phyloP scores from a whole-genome alignment of 179 eudicot species.

The Beta lomatogona region DNA sequence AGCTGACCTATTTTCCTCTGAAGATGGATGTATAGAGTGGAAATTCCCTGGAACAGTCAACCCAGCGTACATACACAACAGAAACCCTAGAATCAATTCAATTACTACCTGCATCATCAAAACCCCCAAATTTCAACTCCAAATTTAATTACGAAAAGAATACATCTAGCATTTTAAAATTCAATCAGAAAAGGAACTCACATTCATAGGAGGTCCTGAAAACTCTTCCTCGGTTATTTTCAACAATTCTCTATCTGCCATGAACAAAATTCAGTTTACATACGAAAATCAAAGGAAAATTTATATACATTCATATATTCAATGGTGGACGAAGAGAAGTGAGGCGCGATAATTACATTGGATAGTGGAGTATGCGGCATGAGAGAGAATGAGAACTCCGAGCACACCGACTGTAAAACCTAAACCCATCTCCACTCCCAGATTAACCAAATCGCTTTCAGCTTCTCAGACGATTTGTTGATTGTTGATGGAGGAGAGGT shows the following conservation, averaged over 20 bases:
- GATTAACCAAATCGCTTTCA: neutral
- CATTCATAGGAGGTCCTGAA: conserved; percentile 66
- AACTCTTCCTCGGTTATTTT: conserved; percentile 84
- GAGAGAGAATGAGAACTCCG: conserved; percentile 70
- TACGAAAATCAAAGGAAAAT: neutral
- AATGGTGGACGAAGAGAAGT: neutral
- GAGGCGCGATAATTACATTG: conserved; percentile 44
- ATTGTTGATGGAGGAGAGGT: neutral
- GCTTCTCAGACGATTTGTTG: neutral
- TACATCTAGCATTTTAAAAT: neutral
- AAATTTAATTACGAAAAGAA: neutral
- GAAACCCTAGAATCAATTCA: conserved; percentile 65
- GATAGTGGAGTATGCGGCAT: conserved; percentile 82
- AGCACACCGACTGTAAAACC: conserved; percentile 61
- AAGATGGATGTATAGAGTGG: conserved; percentile 67
- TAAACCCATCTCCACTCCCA: conserved; percentile 39
- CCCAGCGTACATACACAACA: conserved; percentile 71
- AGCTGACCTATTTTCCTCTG: conserved; percentile 76
- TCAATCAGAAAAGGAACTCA: conserved; percentile 25
- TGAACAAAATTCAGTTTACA: conserved; percentile 8
- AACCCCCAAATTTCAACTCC: neutral
- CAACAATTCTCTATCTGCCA: conserved; percentile 69
- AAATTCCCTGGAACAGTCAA: conserved; percentile 76
- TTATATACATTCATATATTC: too few relatives aligned
- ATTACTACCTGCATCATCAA: conserved; percentile 57